Percentiles rank a stretch among this genome's conserved stretches.
Conservation (phyloP, 331 rosid genomes). For the Rosa hybrid region DNA sequence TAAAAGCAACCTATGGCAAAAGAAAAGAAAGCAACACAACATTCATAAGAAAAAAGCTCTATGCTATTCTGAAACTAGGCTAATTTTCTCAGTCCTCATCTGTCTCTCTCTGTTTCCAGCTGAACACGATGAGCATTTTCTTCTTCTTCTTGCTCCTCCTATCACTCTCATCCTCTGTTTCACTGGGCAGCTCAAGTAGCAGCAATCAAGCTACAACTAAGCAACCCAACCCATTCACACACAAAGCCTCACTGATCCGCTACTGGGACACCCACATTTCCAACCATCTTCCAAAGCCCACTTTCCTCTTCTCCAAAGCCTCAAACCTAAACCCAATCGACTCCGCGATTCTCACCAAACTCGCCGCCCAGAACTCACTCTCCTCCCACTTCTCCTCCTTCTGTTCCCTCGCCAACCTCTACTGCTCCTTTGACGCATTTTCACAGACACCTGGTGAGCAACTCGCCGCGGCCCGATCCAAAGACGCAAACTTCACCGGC, state of each 20-base stretch:
- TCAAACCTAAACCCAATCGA: slow-evolving; percentile 63
- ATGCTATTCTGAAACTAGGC: background rate
- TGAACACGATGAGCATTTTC: background rate
- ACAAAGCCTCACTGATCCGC: slow-evolving; percentile 68
- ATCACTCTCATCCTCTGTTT: slow-evolving; percentile 44
- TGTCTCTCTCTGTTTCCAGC: background rate
- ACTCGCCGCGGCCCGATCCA: background rate
- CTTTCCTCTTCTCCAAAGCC: slow-evolving; percentile 67
- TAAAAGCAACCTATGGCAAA: slow-evolving; percentile 2
- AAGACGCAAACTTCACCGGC: slow-evolving; percentile 47
- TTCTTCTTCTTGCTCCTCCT: slow-evolving; percentile 35
- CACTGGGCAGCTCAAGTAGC: slow-evolving; percentile 3
- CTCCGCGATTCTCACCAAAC: slow-evolving; percentile 43
- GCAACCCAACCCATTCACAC: slow-evolving; percentile 62
- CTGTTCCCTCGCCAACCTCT: slow-evolving; percentile 55
- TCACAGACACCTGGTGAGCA: background rate
- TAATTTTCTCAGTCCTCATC: background rate
- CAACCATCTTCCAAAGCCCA: slow-evolving; percentile 46
- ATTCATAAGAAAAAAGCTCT: background rate
- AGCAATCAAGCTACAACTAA: background rate
- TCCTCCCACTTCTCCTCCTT: slow-evolving; percentile 43
- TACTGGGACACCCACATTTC: slow-evolving; percentile 69
- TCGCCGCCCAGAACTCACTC: slow-evolving; percentile 35
- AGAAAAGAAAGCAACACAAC: background rate
- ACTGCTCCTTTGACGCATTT: slow-evolving; percentile 50